These are phyloP conservation scores for Jaltomata sinuosa DNA, from an alignment of 257 asterid species.

Conservation along the genomic window DNA sequence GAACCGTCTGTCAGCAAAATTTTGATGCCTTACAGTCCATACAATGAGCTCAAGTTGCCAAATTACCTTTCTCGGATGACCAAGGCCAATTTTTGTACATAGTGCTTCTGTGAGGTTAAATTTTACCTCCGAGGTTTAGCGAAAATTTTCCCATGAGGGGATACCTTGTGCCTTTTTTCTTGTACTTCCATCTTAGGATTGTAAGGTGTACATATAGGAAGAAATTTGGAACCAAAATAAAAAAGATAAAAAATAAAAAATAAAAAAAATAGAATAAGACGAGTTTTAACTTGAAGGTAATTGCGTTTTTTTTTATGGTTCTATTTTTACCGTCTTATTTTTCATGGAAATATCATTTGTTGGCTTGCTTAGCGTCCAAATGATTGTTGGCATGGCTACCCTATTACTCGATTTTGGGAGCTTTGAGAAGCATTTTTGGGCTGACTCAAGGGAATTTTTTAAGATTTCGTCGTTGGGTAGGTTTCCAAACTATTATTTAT, in stretches of 20 bases:
- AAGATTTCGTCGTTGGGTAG: no score
- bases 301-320: background rate
- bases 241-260: background rate
- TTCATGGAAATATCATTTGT: background rate
- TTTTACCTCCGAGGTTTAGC: background rate
- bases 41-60: background rate
- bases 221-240: background rate
- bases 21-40: conserved; percentile 5
- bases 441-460: no score
- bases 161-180: background rate
- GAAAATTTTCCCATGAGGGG: background rate
- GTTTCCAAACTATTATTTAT: no score
- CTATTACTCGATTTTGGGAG: no score
- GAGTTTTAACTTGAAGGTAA: background rate
- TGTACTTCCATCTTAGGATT: background rate
- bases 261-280: background rate
- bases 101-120: conserved; percentile 4
- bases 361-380: no score
- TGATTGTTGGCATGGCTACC: no score
- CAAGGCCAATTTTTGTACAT: conserved; percentile 7
- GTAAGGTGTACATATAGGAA: background rate
- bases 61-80: background rate
- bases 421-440: no score
- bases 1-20: conserved; percentile 3
- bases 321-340: background rate